Evolutionary conservation across 495 filamentous ascomycete species (phyloP).

Genomic region (Elasticomyces elasticus): DNA sequence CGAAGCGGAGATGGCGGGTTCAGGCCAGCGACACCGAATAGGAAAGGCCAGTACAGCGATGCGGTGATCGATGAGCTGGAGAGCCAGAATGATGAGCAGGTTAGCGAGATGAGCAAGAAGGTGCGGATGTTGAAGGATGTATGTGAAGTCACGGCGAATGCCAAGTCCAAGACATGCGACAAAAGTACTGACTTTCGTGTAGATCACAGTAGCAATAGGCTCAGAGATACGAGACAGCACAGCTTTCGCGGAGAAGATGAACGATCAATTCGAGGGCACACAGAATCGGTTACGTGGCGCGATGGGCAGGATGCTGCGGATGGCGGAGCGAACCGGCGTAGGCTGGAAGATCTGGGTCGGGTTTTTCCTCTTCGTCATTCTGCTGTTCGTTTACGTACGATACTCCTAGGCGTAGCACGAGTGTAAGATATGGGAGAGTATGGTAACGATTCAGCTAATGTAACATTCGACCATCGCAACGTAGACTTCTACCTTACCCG

Average conservation of each 20-base stretch:
- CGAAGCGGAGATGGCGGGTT: conserved; percentile 33
- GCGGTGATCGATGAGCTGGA: conserved; percentile 89
- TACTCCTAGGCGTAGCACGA: conserved; percentile 44
- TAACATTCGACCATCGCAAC: too few relatives aligned
- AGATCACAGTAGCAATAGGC: conserved; percentile 89
- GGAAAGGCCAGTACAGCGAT: conserved; percentile 85
- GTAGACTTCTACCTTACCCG: too few relatives aligned
- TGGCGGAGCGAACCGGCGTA: conserved; percentile 88
- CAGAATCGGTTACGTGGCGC: conserved; percentile 70
- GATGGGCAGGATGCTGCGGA: conserved; percentile 92
- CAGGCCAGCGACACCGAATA: conserved; percentile 72
- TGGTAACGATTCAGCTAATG: too few relatives aligned
- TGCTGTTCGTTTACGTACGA: conserved; percentile 88
- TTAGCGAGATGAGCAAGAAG: conserved; percentile 83
- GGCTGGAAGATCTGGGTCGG: conserved; percentile 87
- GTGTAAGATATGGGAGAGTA: too few relatives aligned
- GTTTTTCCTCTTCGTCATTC: conserved; percentile 71
- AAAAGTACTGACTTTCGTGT: neutral
- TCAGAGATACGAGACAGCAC: conserved; percentile 85
- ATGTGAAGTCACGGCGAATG: conserved; percentile 29
- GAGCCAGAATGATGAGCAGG: conserved; percentile 84
- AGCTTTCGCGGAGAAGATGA: conserved; percentile 76
- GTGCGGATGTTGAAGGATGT: conserved; percentile 90
- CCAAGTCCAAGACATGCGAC: neutral
- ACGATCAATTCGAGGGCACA: conserved; percentile 81